Base-by-base conservation (phyloP, 2,329 filamentous ascomycete genomes). In the Nemania sp. region DNA sequence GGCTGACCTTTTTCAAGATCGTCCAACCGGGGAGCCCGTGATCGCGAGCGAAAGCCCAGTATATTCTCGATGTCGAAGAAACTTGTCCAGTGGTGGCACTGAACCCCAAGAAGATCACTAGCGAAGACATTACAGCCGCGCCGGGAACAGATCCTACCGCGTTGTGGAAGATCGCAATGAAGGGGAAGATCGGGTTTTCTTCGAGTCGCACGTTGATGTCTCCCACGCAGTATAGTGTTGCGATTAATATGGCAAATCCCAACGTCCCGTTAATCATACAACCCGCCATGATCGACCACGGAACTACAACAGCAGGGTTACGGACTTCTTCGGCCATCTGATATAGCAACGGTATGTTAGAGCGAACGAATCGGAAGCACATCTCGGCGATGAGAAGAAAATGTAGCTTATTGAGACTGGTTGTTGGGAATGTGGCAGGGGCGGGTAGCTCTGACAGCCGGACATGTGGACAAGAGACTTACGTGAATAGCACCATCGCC, bases 111-210 rank as follows among this genome's bases (percentile, higher is more conserved):
- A 80, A 64, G 3, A 81, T 70, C 2, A 82, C 65, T 17, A 83
- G 72, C 2, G 72, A 64, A 0, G 74, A 72, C 75, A 83, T 80
- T 20, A 76, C 73, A 1, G 75, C 75, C 0, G 80, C 75, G 0
- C 75, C 80, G 1, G 72, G 72, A 2, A 72, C 64, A 14, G 74
- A 77, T 1, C 73, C 67, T 1, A 79, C 78, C 1, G 75, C 76
- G 24, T 81, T 73, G 56, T 74, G 73, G 51, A 83, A 83, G 23
- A 84, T 76, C 45, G 82, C 73, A 60, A 86, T 83, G 58, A 83
- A 83, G 0, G 83, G 81, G 44, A 79, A 81, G 0, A 73, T 75
- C 0, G 80, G 80, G 0, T 72, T 70, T 0, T 73, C 75, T 0
- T 66, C 66, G 2, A 80, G 65, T 0, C 76, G 72, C 0, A 63